Percentiles rank a stretch among this genome's conserved stretches.
phyloP scores from a whole-genome alignment of 2,329 filamentous ascomycete species.

The Colletotrichum higginsianum region DNA sequence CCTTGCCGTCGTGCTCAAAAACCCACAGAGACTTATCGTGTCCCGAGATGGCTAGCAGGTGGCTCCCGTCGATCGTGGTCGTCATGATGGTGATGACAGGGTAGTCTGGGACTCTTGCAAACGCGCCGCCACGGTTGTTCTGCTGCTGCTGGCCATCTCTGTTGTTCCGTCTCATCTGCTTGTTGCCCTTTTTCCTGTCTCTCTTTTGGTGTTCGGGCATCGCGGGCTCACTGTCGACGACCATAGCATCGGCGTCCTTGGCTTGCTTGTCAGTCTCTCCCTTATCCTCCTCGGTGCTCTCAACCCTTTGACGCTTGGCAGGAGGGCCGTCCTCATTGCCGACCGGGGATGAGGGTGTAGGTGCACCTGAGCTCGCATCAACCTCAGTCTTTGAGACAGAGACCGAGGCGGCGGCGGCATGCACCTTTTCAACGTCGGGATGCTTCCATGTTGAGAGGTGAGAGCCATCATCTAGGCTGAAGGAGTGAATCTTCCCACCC shows the following conservation, averaged over 20 bases:
- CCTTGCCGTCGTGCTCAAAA: conserved; percentile 76
- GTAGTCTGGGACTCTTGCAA: conserved; percentile 61
- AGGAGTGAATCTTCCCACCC: conserved; percentile 79
- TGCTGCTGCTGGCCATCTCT: conserved; percentile 49
- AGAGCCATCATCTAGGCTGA: conserved; percentile 70
- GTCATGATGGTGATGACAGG: conserved; percentile 80
- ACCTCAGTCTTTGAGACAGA: conserved; percentile 48
- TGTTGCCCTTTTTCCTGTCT: conserved; percentile 45
- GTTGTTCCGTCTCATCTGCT: conserved; percentile 46
- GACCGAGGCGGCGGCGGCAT: conserved; percentile 44
- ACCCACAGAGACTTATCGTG: conserved; percentile 94
- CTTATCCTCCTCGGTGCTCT: conserved; percentile 51
- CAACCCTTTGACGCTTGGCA: conserved; percentile 60
- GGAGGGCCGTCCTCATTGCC: conserved; percentile 52
- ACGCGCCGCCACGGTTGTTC: conserved; percentile 50
- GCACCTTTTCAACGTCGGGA: conserved; percentile 56
- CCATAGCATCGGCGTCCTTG: conserved; percentile 42
- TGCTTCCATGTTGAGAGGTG: conserved; percentile 75
- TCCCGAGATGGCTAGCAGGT: conserved; percentile 85
- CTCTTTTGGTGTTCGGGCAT: conserved; percentile 47
- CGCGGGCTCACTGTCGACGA: conserved; percentile 44
- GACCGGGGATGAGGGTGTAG: conserved; percentile 21
- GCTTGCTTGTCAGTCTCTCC: conserved; percentile 47
- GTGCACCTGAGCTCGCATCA: conserved; percentile 45
- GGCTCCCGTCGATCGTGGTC: conserved; percentile 72